A percentile compares a stretch with the other conserved stretches of the same genome.
Evolutionary conservation across 1,284 basidiomycete species (phyloP).

Genomic region (Naganishia sp.): DNA sequence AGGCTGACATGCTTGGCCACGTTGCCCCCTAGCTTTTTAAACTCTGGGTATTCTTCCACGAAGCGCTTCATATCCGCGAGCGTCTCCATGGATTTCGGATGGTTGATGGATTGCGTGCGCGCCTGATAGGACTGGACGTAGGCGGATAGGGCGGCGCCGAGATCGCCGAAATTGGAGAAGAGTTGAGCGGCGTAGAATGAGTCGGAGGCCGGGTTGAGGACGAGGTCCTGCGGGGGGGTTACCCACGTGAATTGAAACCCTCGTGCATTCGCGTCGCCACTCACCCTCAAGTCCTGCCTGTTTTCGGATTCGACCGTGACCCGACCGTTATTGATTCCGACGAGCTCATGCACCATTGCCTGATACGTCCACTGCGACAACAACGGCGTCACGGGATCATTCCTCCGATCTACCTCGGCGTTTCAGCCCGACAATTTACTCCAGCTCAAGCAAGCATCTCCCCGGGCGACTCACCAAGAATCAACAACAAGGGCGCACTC

Average conservation of each 20-base stretch:
- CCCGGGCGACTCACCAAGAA: slow-evolving; percentile 50
- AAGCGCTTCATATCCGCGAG: slow-evolving; percentile 97
- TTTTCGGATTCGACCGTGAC: slow-evolving; percentile 87
- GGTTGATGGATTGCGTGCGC: slow-evolving; percentile 64
- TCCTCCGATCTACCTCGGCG: slow-evolving; percentile 67
- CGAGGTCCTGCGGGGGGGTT: slow-evolving; percentile 73
- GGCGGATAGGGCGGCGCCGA: slow-evolving; percentile 86
- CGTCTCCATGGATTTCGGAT: slow-evolving; percentile 84
- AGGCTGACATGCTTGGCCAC: slow-evolving; percentile 97
- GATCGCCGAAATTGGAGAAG: slow-evolving; percentile 93
- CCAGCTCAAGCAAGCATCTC: background rate
- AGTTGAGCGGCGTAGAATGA: slow-evolving; percentile 92
- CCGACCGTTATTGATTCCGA: slow-evolving; percentile 91
- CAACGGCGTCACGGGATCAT: slow-evolving; percentile 97
- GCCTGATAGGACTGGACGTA: slow-evolving; percentile 95
- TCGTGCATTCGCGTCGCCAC: slow-evolving; percentile 39
- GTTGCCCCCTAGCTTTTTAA: slow-evolving; percentile 92
- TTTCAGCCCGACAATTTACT: background rate
- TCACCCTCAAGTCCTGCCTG: slow-evolving; percentile 76
- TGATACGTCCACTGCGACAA: slow-evolving; percentile 99
- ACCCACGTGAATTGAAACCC: background rate
- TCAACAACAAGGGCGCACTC: slow-evolving; percentile 58
- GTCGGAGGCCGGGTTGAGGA: slow-evolving; percentile 87
- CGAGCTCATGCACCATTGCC: slow-evolving; percentile 97
- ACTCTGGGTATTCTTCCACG: slow-evolving; percentile 98